Conservation (phyloP, 2,329 filamentous ascomycete genomes). For the Botrytis elliptica region DNA sequence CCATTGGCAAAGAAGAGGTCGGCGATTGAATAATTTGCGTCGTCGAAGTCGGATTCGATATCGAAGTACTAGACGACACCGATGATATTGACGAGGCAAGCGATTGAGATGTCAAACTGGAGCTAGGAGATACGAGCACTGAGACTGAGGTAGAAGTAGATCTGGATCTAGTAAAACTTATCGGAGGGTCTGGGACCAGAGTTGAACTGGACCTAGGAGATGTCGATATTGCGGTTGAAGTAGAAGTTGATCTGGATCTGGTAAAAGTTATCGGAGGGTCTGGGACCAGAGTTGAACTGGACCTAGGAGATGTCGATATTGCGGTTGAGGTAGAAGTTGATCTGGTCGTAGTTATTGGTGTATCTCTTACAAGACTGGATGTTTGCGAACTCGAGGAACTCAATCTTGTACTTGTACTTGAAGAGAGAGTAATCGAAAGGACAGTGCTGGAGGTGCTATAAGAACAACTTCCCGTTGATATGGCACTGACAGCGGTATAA, state of each 20-base stretch:
- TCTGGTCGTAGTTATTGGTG: not conserved
- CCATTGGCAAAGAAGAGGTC: not conserved
- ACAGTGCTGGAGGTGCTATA: not conserved
- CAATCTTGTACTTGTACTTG: not conserved
- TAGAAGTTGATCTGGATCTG: not conserved
- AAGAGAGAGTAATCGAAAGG: not conserved
- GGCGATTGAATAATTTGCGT: not conserved
- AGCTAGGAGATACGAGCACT: not conserved
- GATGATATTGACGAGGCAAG: not conserved
- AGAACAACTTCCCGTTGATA: not conserved
- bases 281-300: not conserved
- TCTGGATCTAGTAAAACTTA: not conserved
- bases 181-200: not conserved
- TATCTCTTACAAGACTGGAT: not conserved
- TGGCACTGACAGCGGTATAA: not conserved
- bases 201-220: too few species aligned
- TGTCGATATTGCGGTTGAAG: too few species aligned
- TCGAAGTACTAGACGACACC: not conserved
- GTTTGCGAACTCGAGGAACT: not conserved
- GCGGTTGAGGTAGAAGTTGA: too few species aligned
- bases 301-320: too few species aligned
- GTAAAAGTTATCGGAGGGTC: not conserved
- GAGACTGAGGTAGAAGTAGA: not conserved
- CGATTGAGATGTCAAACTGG: not conserved
- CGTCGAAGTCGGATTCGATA: not conserved